Conservation (phyloP, 805 yeast genomes). For the Candida patagonica region DNA sequence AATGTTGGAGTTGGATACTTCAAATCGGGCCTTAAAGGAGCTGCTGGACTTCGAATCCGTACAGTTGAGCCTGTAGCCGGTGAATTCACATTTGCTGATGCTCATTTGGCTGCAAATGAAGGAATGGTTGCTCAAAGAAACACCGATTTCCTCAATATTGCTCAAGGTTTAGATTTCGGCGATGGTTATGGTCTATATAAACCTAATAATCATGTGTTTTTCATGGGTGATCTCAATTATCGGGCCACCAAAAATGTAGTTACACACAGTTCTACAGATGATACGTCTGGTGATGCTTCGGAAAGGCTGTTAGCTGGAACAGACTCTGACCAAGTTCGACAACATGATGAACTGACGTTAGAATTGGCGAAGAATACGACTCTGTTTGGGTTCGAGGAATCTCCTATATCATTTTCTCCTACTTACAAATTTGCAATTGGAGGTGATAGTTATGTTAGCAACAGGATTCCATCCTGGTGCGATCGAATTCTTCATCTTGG, state of each 20-base stretch:
- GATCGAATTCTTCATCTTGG: slow-evolving; percentile 63
- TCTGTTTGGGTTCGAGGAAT: slow-evolving; percentile 59
- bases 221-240: slow-evolving; percentile 83
- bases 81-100: slow-evolving; percentile 49
- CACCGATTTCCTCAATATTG: slow-evolving; percentile 39
- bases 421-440: slow-evolving; percentile 61
- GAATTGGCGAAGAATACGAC: slow-evolving; percentile 36
- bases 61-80: slow-evolving; percentile 20
- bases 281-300: slow-evolving; percentile 10
- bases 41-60: slow-evolving; percentile 48
- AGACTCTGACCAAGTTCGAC: slow-evolving; percentile 17
- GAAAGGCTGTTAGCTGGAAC: slow-evolving; percentile 16
- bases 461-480: slow-evolving; percentile 82
- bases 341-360: slow-evolving; percentile 41
- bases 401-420: slow-evolving; percentile 58
- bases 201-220: slow-evolving; percentile 49
- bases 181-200: slow-evolving; percentile 47
- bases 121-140: slow-evolving; percentile 51
- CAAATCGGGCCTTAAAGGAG: slow-evolving; percentile 67
- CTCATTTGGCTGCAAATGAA: slow-evolving; percentile 75
- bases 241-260: slow-evolving; percentile 36
- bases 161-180: slow-evolving; percentile 47
- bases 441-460: slow-evolving; percentile 41
- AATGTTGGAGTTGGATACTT: slow-evolving; percentile 38
- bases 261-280: slow-evolving; percentile 14